Percentiles rank a stretch among this genome's conserved stretches.
Conservation (phyloP, 192 early-diverging fungal genomes). For the Coemansia sp. region DNA sequence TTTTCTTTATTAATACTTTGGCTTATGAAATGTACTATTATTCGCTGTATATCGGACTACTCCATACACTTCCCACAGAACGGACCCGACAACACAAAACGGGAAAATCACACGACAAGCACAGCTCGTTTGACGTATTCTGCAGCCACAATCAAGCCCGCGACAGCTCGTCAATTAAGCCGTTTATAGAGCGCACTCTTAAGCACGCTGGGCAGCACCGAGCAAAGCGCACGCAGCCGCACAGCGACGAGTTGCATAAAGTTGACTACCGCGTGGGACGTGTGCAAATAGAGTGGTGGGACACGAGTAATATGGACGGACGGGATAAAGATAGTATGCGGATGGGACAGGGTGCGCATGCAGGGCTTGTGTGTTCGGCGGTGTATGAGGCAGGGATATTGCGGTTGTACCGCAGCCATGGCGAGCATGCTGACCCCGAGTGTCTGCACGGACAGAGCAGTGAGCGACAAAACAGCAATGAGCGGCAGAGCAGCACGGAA, state of each 20-base stretch:
- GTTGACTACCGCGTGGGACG: constrained; percentile 33
- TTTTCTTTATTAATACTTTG: background rate
- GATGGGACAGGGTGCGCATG: constrained; percentile 11
- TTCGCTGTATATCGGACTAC: constrained; percentile 24
- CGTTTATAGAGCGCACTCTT: background rate
- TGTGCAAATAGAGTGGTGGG: constrained; percentile 39
- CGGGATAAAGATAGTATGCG: background rate
- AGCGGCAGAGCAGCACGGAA: background rate
- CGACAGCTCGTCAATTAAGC: background rate
- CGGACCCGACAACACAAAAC: background rate
- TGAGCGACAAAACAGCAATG: background rate
- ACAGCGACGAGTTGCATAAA: constrained; percentile 2
- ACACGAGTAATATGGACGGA: background rate
- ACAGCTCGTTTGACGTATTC: constrained; percentile 7
- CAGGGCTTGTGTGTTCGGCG: constrained; percentile 6
- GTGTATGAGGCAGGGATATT: constrained; percentile 20
- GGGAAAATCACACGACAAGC: constrained; percentile 2
- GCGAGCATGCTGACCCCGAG: background rate
- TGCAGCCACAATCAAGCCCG: background rate
- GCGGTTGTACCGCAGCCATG: constrained; percentile 23
- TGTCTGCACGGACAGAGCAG: background rate
- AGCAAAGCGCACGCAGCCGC: background rate
- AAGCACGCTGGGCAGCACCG: constrained; percentile 2
- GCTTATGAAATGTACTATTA: constrained; percentile 13
- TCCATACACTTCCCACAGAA: background rate